Percentiles rank a stretch among this genome's conserved stretches.
phyloP scores from a whole-genome alignment of 768 basidiomycete genomes.

The Boletales sp. region DNA sequence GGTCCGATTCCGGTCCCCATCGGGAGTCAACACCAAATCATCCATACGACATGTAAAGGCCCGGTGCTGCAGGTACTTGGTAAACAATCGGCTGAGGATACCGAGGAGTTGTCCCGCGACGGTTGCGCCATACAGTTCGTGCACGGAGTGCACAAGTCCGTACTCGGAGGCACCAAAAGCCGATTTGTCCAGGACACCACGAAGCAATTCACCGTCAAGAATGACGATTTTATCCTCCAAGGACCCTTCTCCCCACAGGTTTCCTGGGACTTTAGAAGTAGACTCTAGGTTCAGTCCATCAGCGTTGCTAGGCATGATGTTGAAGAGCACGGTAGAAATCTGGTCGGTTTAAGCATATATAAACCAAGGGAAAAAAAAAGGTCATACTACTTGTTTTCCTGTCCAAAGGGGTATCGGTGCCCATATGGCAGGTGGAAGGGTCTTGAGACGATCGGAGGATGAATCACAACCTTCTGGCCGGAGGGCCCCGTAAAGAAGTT shows the following conservation, averaged over 20 bases:
- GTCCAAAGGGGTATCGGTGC: slow-evolving; percentile 93
- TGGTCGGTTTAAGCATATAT: slow-evolving; percentile 27
- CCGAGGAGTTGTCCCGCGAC: slow-evolving; percentile 89
- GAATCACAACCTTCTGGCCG: slow-evolving; percentile 78
- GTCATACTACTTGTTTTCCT: slow-evolving; percentile 89
- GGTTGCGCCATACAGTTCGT: slow-evolving; percentile 91
- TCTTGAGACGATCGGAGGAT: slow-evolving; percentile 58
- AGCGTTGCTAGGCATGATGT: slow-evolving; percentile 78
- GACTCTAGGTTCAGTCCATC: slow-evolving; percentile 82
- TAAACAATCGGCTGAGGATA: slow-evolving; percentile 90
- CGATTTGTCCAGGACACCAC: slow-evolving; percentile 94
- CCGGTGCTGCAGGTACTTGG: slow-evolving; percentile 94
- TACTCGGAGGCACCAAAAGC: slow-evolving; percentile 96
- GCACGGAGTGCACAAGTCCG: slow-evolving; percentile 95
- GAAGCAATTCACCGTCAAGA: slow-evolving; percentile 89
- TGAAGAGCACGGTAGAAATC: slow-evolving; percentile 93
- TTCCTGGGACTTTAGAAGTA: slow-evolving; percentile 85
- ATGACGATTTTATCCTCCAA: slow-evolving; percentile 84
- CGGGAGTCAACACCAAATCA: slow-evolving; percentile 84
- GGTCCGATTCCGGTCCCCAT: slow-evolving; percentile 68
- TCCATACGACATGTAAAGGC: slow-evolving; percentile 99
- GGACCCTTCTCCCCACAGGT: slow-evolving; percentile 79
- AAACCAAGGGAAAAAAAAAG: neutral
- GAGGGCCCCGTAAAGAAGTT: slow-evolving; percentile 91
- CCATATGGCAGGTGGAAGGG: slow-evolving; percentile 89